Percentiles rank a stretch among this genome's conserved stretches.
Conservation (phyloP, 768 basidiomycete genomes). For the Naematelia aurantialba region DNA sequence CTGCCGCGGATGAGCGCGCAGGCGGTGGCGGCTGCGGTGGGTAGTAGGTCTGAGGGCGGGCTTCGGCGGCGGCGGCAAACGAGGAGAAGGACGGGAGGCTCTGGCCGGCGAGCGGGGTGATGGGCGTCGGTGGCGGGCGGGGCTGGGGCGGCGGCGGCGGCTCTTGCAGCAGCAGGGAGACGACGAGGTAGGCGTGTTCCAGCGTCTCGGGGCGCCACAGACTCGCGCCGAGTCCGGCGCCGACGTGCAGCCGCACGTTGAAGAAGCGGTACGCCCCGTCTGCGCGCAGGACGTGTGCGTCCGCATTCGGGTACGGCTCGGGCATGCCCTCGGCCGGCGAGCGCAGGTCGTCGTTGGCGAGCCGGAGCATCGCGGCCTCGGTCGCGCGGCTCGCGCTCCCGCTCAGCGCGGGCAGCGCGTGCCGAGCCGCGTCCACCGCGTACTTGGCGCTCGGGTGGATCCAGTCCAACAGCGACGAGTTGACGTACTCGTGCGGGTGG, state of each 20-base stretch:
- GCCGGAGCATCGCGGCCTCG: slow-evolving; percentile 26
- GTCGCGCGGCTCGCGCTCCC: slow-evolving; percentile 23
- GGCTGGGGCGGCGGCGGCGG: not conserved
- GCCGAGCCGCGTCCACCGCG: slow-evolving; percentile 27
- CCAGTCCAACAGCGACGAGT: slow-evolving; percentile 31
- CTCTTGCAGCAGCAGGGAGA: slow-evolving; percentile 21
- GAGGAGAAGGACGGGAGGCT: slow-evolving; percentile 3
- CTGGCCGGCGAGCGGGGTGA: not conserved
- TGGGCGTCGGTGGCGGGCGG: slow-evolving; percentile 5
- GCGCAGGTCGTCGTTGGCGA: slow-evolving; percentile 26
- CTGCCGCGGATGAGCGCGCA: not conserved
- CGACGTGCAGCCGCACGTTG: slow-evolving; percentile 43
- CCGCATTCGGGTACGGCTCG: slow-evolving; percentile 42
- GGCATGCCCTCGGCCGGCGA: slow-evolving; percentile 45
- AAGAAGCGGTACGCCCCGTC: slow-evolving; percentile 29
- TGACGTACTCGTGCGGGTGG: slow-evolving; percentile 38
- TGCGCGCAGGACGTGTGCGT: slow-evolving; percentile 29
- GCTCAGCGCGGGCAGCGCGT: slow-evolving; percentile 22
- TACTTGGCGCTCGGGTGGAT: slow-evolving; percentile 36
- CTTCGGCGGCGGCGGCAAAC: slow-evolving; percentile 5
- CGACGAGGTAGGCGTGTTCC: slow-evolving; percentile 23
- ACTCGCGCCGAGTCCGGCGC: slow-evolving; percentile 38
- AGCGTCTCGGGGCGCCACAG: slow-evolving; percentile 31
- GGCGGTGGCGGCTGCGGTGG: not conserved
- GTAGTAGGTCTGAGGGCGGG: not conserved